phyloP scores from a whole-genome alignment of 371 early-diverging fungal species.

The Rhizopus arrhizus region DNA sequence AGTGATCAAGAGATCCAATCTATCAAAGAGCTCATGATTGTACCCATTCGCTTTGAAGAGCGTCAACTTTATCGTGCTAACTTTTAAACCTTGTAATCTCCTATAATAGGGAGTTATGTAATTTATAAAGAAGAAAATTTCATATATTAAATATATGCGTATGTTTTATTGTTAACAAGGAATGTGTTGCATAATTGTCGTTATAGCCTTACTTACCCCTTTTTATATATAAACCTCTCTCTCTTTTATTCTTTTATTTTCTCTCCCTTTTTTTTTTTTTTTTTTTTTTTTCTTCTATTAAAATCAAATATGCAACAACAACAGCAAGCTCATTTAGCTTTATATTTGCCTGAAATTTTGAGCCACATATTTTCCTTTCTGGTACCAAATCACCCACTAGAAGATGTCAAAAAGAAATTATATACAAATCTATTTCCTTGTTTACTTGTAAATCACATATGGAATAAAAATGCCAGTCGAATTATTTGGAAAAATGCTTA shows the following conservation, averaged over 20 bases:
- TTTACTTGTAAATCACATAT: conserved; percentile 44
- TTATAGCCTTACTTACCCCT: background rate
- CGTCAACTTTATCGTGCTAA: conserved; percentile 40
- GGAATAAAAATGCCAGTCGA: conserved; percentile 44
- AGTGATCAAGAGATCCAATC: conserved; percentile 19
- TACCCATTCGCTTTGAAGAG: conserved; percentile 42
- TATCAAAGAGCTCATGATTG: conserved; percentile 34
- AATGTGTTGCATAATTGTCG: conserved; percentile 2
- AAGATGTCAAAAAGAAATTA: conserved; percentile 20
- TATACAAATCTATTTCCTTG: conserved; percentile 34
- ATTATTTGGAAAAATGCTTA: conserved; percentile 34
- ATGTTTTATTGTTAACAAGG: conserved; percentile 6
- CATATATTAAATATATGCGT: conserved; percentile 2
- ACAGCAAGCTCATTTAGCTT: conserved; percentile 24
- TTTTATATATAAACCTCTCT: background rate
- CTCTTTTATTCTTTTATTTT: conserved; percentile 14
- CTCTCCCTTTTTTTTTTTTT: conserved; percentile 18
- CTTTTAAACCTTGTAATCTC: conserved; percentile 11
- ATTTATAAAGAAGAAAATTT: conserved; percentile 1
- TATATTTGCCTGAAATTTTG: conserved; percentile 45
- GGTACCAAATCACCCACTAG: conserved; percentile 10
- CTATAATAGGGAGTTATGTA: background rate
- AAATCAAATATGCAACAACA: conserved; percentile 4
- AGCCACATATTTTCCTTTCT: conserved; percentile 38
- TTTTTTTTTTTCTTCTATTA: conserved; percentile 12